phyloP scores from a whole-genome alignment of 371 early-diverging fungal genomes.

The Rhizopus stolonifer region DNA sequence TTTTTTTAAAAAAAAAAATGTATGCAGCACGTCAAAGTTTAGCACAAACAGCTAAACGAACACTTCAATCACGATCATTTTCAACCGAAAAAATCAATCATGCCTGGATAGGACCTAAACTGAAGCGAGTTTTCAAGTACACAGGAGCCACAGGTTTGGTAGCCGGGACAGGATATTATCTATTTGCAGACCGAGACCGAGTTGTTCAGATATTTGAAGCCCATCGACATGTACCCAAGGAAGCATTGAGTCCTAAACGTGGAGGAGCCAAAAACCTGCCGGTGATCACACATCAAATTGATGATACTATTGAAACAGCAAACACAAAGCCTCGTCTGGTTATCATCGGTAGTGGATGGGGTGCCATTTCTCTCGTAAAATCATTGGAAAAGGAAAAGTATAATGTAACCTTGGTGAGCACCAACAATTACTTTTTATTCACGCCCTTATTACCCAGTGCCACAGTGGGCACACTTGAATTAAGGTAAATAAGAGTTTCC shows the following conservation, averaged over 20 bases:
- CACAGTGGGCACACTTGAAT: slow-evolving; percentile 82
- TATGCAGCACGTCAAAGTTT: slow-evolving; percentile 14
- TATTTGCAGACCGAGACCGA: slow-evolving; percentile 27
- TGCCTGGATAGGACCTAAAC: slow-evolving; percentile 15
- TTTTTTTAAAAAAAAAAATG: neutral
- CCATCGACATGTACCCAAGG: slow-evolving; percentile 24
- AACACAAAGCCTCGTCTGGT: slow-evolving; percentile 64
- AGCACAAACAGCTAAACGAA: neutral
- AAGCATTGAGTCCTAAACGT: slow-evolving; percentile 36
- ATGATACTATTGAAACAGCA: slow-evolving; percentile 21
- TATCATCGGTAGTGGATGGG: slow-evolving; percentile 81
- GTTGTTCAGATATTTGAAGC: slow-evolving; percentile 22
- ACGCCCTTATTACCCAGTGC: slow-evolving; percentile 82
- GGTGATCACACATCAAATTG: slow-evolving; percentile 29
- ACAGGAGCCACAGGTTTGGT: neutral
- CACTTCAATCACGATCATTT: neutral
- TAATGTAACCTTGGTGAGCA: slow-evolving; percentile 69
- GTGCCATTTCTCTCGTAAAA: slow-evolving; percentile 58
- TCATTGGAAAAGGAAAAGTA: slow-evolving; percentile 69
- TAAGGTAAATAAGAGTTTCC: slow-evolving; percentile 49
- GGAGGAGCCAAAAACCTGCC: slow-evolving; percentile 43
- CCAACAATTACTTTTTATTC: slow-evolving; percentile 84
- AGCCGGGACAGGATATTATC: slow-evolving; percentile 15
- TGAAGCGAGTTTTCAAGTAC: neutral
- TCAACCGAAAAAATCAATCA: neutral